Evolutionary conservation across 441 rosid genomes (phyloP).

Genomic region (Hura crepitans): DNA sequence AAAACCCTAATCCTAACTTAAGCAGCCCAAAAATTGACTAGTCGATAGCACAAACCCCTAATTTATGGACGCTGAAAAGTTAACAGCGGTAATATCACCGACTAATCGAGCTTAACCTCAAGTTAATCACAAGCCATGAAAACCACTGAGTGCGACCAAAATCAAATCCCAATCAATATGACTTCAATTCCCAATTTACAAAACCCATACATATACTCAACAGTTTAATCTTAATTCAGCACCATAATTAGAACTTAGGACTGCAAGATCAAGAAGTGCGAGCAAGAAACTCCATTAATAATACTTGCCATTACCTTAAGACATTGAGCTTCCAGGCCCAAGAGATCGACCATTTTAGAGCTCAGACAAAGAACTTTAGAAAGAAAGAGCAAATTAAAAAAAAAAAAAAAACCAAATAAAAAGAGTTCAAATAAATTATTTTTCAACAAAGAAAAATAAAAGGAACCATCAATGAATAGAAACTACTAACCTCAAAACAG

Average conservation of each 20-base stretch:
- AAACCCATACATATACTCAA: slow-evolving; percentile 13
- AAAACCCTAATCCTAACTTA: slow-evolving; percentile 31
- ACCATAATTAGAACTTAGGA: slow-evolving; percentile 12
- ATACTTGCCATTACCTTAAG: slow-evolving; percentile 4
- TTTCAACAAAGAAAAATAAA: background rate
- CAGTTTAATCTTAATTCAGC: slow-evolving; percentile 20
- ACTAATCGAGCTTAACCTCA: slow-evolving; percentile 20
- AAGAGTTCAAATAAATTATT: background rate
- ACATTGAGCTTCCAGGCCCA: slow-evolving; percentile 12
- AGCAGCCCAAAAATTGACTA: slow-evolving; percentile 6
- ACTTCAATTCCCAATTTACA: slow-evolving; percentile 8
- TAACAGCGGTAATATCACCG: slow-evolving; percentile 2
- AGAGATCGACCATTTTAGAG: slow-evolving; percentile 29
- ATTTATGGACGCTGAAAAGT: slow-evolving; percentile 10
- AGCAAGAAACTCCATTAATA: background rate
- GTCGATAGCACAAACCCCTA: slow-evolving; percentile 12
- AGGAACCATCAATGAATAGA: background rate
- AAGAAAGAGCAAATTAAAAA: background rate
- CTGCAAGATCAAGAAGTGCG: slow-evolving; percentile 25
- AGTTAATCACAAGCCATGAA: slow-evolving; percentile 23
- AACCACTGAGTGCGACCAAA: slow-evolving; percentile 14
- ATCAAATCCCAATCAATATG: slow-evolving; percentile 21
- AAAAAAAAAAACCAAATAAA: slow-evolving; percentile 1
- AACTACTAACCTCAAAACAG: slow-evolving; percentile 35
- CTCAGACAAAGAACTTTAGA: background rate